A percentile compares a stretch with the other conserved stretches of the same genome.
Conservation (phyloP, 2,329 filamentous ascomycete genomes). For the Alternaria incomplexa region DNA sequence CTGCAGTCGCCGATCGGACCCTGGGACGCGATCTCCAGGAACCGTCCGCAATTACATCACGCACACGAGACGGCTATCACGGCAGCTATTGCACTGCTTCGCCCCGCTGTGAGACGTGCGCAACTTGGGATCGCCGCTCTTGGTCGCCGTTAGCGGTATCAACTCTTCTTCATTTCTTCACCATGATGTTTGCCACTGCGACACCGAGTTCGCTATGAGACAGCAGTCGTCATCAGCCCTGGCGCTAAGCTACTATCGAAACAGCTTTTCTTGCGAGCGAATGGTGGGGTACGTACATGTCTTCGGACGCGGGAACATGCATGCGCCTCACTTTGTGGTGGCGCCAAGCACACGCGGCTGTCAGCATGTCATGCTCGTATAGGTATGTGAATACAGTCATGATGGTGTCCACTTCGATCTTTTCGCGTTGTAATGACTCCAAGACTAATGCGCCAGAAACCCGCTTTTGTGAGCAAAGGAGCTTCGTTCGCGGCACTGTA, state of each 20-base stretch:
- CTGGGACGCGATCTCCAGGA: constrained; percentile 9
- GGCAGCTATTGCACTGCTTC: neutral
- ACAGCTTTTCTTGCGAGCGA: neutral
- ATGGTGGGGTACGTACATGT: neutral
- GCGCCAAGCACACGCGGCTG: neutral
- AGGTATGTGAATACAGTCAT: neutral
- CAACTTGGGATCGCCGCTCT: constrained; percentile 2
- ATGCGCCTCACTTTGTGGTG: neutral
- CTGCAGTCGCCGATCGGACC: neutral
- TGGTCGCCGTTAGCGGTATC: neutral
- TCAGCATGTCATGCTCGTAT: neutral
- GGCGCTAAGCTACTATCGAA: neutral
- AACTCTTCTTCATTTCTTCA: neutral
- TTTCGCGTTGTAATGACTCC: neutral
- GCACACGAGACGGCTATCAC: constrained; percentile 9
- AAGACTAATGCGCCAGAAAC: neutral
- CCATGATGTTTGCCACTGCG: neutral
- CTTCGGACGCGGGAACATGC: neutral
- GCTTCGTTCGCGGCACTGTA: neutral
- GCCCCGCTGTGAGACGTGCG: constrained; percentile 7
- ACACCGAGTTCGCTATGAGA: neutral
- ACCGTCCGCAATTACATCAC: constrained; percentile 7
- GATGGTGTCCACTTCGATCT: neutral
- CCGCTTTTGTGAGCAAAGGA: neutral
- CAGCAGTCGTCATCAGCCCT: neutral